Base-by-base conservation (phyloP, 257 asterid species). In the Plantago ovata region DNA sequence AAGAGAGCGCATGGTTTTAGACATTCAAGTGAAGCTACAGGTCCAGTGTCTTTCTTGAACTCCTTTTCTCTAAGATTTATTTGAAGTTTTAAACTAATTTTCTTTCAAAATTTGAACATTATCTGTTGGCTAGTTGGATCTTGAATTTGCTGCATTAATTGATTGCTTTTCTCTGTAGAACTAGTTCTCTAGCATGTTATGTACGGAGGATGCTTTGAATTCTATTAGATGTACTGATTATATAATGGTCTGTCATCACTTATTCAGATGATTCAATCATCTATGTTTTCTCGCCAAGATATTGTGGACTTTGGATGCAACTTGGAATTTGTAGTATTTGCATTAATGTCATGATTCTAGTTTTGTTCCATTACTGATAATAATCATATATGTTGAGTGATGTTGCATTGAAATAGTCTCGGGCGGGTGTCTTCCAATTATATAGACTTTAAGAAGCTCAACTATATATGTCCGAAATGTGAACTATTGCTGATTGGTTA, bases 1-100 rank as follows among this genome's bases (percentile, higher is more conserved):
- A 80, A 79, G 96, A 44, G 98, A 91, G 63, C 95, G 96, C 72
- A 91, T 87, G 98, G 98, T 91, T 67, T 77, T 87, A 74, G 98
- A 87, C 77, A 91, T 87, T 67, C 60, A 91, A 91, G 98, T 91
- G 74, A 91, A 91, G 84, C 69, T 91, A 70, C 98, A 91, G 97
- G 97, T 89, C 57, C 65, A 48, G 16, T 66, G 51, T 62, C 55
- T 69, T 56, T 38, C 43, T 32, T 60, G 58, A 63, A 53, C 54
- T 42, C 23, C 51, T 63, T 24, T 66, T 70, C 60, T 50, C 45
- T 38, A 46, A 42, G 10, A 7, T 9, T 20, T 18, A 23, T 2
- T 20, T n/a, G 28, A 22, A 50, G 28, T 23, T 6, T 18, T 11
- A 32, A 24, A 49, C 10, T 9, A n/a, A 3, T n/a, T 11, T 49